Evolutionary conservation across 176 grass and related monocot genomes (phyloP).

Genomic region (Microstegium vimineum): DNA sequence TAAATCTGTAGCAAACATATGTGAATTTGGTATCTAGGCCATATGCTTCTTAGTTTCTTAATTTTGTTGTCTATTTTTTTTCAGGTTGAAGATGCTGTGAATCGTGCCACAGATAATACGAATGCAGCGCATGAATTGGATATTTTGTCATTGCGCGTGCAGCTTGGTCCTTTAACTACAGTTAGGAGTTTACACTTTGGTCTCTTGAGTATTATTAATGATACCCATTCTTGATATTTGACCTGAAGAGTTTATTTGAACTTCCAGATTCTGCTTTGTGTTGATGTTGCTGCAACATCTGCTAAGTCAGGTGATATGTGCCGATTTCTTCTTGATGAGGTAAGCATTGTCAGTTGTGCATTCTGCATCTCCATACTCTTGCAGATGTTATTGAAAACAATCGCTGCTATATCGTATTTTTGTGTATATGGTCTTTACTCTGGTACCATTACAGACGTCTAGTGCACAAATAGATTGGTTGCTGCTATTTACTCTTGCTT

Average conservation of each 20-base stretch:
- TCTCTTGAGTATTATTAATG: slow-evolving; percentile 15
- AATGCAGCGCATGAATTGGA: slow-evolving; percentile 57
- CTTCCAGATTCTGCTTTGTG: slow-evolving; percentile 83
- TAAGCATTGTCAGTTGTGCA: slow-evolving; percentile 22
- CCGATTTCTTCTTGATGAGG: slow-evolving; percentile 78
- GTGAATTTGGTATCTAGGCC: slow-evolving; percentile 7
- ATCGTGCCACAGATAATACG: slow-evolving; percentile 47
- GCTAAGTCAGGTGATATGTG: slow-evolving; percentile 74
- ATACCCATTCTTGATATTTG: slow-evolving; percentile 22
- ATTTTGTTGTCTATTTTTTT: slow-evolving; percentile 11
- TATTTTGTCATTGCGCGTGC: slow-evolving; percentile 64
- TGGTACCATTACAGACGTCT: neutral
- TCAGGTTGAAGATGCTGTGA: slow-evolving; percentile 74
- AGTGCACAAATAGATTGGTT: slow-evolving; percentile 21
- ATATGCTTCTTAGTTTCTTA: slow-evolving; percentile 17
- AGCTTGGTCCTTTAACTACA: slow-evolving; percentile 78
- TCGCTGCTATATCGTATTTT: neutral
- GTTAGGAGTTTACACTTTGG: slow-evolving; percentile 37
- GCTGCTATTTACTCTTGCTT: neutral
- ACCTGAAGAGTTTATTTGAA: slow-evolving; percentile 32
- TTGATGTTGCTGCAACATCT: slow-evolving; percentile 86
- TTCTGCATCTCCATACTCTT: neutral
- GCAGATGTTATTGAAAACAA: neutral
- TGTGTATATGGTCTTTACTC: neutral
- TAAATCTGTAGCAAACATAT: slow-evolving; percentile 18